phyloP scores from a whole-genome alignment of 1,139 yeast genomes.

The Pneumocystis wakefieldiae region DNA sequence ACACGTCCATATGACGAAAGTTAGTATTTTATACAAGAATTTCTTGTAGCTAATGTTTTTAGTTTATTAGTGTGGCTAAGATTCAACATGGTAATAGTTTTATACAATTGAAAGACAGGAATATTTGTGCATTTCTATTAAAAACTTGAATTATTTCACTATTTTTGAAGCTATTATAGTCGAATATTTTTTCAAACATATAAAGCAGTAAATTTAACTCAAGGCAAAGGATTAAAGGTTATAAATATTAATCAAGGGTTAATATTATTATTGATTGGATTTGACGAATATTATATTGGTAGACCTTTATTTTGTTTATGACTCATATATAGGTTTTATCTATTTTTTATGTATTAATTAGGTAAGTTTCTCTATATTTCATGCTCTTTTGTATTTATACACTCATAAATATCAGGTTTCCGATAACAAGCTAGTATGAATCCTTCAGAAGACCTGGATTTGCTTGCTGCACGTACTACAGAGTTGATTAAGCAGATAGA shows the following conservation, averaged over 20 bases:
- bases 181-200: too few relatives aligned
- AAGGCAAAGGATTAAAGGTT: too few relatives aligned
- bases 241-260: too few relatives aligned
- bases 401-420: neutral
- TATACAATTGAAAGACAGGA: neutral
- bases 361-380: neutral
- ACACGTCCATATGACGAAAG: slow-evolving; percentile 88
- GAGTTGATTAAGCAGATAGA: neutral
- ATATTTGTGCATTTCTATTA: neutral
- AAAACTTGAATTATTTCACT: neutral
- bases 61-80: neutral
- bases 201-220: too few relatives aligned
- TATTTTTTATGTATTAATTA: neutral
- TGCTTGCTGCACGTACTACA: neutral
- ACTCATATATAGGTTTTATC: too few relatives aligned
- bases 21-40: slow-evolving; percentile 25
- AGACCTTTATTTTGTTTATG: too few relatives aligned
- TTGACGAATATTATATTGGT: too few relatives aligned
- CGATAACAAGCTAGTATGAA: neutral
- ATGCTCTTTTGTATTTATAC: neutral
- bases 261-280: too few relatives aligned
- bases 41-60: neutral
- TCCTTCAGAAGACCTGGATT: neutral
- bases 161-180: neutral
- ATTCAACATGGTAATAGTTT: neutral